phyloP scores from a whole-genome alignment of 768 basidiomycete species.

The Leccinum variicolor region DNA sequence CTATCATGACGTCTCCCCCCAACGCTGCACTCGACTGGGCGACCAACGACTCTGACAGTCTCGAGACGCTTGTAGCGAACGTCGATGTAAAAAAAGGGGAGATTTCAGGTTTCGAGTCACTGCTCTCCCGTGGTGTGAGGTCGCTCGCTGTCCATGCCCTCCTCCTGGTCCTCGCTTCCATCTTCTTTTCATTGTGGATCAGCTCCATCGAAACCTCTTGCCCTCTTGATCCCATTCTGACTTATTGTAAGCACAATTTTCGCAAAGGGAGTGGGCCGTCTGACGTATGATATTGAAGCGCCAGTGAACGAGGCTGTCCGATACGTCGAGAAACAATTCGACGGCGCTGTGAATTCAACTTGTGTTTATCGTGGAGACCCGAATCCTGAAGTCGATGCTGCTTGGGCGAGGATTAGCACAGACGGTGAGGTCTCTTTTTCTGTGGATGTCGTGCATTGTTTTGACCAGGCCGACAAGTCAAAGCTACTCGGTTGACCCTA shows the following conservation, averaged over 20 bases:
- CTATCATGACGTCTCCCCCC: background rate
- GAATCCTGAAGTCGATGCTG: constrained; percentile 6
- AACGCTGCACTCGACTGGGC: background rate
- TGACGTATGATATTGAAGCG: background rate
- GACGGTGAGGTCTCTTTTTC: background rate
- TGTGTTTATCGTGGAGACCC: constrained; percentile 2
- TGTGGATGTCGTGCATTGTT: background rate
- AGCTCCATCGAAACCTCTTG: background rate
- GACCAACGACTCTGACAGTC: background rate
- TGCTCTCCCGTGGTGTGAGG: background rate
- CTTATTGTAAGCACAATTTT: background rate
- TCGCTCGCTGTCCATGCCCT: background rate
- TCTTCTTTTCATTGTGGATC: background rate
- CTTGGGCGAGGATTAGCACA: background rate
- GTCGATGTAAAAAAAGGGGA: background rate
- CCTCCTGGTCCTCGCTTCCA: background rate
- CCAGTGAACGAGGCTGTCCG: constrained; percentile 4
- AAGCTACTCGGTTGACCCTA: constrained; percentile 4
- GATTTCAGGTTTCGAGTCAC: background rate
- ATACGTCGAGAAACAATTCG: constrained; percentile 2
- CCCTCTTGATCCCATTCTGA: background rate
- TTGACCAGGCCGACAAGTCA: background rate
- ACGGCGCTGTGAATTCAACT: background rate
- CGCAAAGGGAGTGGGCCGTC: background rate
- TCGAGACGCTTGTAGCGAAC: background rate